Conservation (phyloP, 208 protist species). For the Herpetomonas tarakana region DNA sequence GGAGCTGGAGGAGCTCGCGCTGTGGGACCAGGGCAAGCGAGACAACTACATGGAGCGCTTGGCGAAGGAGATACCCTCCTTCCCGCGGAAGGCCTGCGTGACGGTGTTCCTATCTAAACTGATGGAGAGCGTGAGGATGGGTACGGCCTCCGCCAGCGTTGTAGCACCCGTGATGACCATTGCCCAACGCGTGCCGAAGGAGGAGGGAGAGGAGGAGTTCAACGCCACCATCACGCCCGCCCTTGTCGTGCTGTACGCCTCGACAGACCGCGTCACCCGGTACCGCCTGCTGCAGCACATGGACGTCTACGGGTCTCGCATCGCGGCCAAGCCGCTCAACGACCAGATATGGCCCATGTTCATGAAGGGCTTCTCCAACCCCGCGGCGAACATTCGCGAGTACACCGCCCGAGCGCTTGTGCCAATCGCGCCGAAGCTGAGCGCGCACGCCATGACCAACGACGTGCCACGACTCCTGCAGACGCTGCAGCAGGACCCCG, state of each 20-base stretch:
- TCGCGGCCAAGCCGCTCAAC: slow-evolving; percentile 38
- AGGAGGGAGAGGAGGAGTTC: slow-evolving; percentile 57
- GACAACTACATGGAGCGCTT: slow-evolving; percentile 64
- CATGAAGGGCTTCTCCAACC: slow-evolving; percentile 55
- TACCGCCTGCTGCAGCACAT: slow-evolving; percentile 62
- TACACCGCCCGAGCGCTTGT: slow-evolving; percentile 71
- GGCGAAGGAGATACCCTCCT: slow-evolving; percentile 26
- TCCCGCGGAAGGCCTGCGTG: slow-evolving; percentile 57
- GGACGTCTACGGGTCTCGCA: slow-evolving; percentile 31
- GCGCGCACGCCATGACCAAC: slow-evolving; percentile 30
- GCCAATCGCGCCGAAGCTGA: slow-evolving; percentile 55
- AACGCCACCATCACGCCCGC: slow-evolving; percentile 44
- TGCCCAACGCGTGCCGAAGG: slow-evolving; percentile 24
- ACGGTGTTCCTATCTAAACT: slow-evolving; percentile 63
- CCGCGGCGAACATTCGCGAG: slow-evolving; percentile 63
- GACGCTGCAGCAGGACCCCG: slow-evolving; percentile 66
- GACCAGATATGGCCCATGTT: slow-evolving; percentile 74
- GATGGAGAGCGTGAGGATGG: slow-evolving; percentile 46
- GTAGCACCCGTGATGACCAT: slow-evolving; percentile 66
- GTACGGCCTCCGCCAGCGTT: slow-evolving; percentile 19
- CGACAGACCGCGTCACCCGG: slow-evolving; percentile 50
- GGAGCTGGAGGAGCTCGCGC: slow-evolving; percentile 54
- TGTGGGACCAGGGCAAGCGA: slow-evolving; percentile 56
- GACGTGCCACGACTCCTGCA: slow-evolving; percentile 58
- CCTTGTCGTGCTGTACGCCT: slow-evolving; percentile 60